A percentile compares a stretch with the other conserved stretches of the same genome.
Evolutionary conservation across 2,329 filamentous ascomycete genomes (phyloP).

Genomic region (Monosporascus sp.): DNA sequence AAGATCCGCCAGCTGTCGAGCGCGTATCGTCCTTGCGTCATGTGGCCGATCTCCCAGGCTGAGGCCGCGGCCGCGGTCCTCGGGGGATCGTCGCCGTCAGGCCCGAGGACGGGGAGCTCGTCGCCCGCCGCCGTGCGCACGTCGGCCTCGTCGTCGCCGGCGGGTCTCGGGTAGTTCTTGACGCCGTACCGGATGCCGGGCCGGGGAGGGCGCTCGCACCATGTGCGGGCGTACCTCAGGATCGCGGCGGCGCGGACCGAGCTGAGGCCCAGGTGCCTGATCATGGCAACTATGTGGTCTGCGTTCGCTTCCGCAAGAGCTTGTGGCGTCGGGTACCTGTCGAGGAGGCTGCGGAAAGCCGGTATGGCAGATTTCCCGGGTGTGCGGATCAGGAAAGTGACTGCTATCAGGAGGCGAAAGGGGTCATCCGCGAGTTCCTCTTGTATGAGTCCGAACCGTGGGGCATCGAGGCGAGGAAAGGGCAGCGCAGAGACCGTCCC

Average conservation of each 20-base stretch:
- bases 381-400: conserved; percentile 82
- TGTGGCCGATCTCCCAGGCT: conserved; percentile 79
- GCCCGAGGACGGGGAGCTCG: not conserved
- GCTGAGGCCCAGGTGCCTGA: conserved; percentile 67
- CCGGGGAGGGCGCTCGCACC: conserved; percentile 59
- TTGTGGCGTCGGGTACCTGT: conserved; percentile 60
- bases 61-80: conserved; percentile 9
- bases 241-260: conserved; percentile 62
- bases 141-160: conserved; percentile 21
- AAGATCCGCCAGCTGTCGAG: conserved; percentile 93
- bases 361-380: conserved; percentile 70
- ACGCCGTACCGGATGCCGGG: conserved; percentile 51
- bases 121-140: conserved; percentile 15
- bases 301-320: conserved; percentile 54
- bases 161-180: conserved; percentile 35
- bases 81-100: not conserved
- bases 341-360: conserved; percentile 63
- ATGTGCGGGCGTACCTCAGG: conserved; percentile 64
- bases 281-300: conserved; percentile 54
- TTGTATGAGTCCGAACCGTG: conserved; percentile 74
- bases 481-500: conserved; percentile 50
- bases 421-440: conserved; percentile 70
- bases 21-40: conserved; percentile 78
- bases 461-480: conserved; percentile 61
- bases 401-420: conserved; percentile 75